These are phyloP conservation scores for Dictyostelium purpureum DNA, from an alignment of 78 protist genomes.

Conservation along the genomic window DNA sequence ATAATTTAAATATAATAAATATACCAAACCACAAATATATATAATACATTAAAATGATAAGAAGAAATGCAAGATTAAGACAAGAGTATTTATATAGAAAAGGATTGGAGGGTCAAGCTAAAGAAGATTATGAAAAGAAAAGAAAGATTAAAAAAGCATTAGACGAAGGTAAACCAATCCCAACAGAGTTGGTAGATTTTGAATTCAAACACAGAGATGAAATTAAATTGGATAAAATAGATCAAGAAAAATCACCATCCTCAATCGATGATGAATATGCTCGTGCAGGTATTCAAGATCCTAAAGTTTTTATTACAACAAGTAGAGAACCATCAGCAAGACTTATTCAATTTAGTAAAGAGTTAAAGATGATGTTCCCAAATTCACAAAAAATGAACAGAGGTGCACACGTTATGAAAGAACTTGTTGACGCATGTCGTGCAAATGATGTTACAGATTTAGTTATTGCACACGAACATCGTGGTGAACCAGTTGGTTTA, in stretches of 20 bases:
- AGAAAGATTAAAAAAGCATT: conserved; percentile 81
- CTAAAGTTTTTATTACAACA: conserved; percentile 97
- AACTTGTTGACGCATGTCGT: conserved; percentile 93
- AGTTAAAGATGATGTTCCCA: conserved; percentile 91
- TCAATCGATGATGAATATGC: conserved; percentile 98
- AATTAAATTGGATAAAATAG: conserved; percentile 64
- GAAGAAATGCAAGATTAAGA: conserved; percentile 83
- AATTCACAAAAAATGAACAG: conserved; percentile 96
- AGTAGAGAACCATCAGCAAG: conserved; percentile 95
- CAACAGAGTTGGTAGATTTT: conserved; percentile 89
- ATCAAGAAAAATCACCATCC: neutral
- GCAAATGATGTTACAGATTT: conserved; percentile 96
- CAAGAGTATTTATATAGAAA: conserved; percentile 95
- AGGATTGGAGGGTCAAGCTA: conserved; percentile 87
- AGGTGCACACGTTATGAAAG: conserved; percentile 89
- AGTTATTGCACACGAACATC: conserved; percentile 96
- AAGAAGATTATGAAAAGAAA: conserved; percentile 80
- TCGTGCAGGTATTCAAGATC: conserved; percentile 96
- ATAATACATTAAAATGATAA: conserved; percentile 35
- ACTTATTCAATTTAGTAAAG: conserved; percentile 96
- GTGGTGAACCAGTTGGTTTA: conserved; percentile 98
- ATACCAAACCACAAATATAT: neutral
- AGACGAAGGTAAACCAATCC: conserved; percentile 88
- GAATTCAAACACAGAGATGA: conserved; percentile 65
- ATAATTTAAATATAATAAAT: neutral